Evolutionary conservation across 2,329 filamentous ascomycete genomes (phyloP).

Genomic region (Beauveria rudraprayagi): DNA sequence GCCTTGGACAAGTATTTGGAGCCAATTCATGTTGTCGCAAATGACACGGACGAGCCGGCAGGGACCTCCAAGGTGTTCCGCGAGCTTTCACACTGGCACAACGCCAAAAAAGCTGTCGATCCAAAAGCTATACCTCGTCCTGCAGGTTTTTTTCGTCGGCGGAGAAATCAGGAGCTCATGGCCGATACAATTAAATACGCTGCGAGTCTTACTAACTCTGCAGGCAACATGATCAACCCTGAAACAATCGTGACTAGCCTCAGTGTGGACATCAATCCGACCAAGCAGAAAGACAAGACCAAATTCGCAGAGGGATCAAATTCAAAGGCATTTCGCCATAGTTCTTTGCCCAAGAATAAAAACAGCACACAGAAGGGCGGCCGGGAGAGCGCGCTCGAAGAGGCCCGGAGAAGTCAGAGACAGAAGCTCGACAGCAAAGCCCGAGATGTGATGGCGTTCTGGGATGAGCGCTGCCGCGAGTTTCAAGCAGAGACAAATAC

Average conservation of each 20-base stretch:
- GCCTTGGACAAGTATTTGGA: constrained; percentile 38
- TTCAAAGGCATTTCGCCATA: neutral
- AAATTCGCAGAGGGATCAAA: too few species aligned
- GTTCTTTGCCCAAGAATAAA: constrained; percentile 17
- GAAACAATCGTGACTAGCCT: constrained; percentile 46
- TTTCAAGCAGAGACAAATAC: constrained; percentile 37
- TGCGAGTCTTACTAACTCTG: constrained; percentile 57
- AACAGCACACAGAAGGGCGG: neutral
- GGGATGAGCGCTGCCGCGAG: constrained; percentile 25
- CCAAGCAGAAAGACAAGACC: constrained; percentile 12
- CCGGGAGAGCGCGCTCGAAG: constrained; percentile 2
- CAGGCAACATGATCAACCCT: constrained; percentile 54
- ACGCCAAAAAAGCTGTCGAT: constrained; percentile 43
- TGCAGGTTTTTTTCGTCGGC: constrained; percentile 26
- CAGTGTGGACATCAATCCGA: neutral
- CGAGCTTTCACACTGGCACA: constrained; percentile 55
- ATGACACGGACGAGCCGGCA: constrained; percentile 15
- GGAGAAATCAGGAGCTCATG: constrained; percentile 56
- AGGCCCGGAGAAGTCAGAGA: constrained; percentile 12
- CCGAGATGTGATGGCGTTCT: neutral
- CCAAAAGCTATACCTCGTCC: constrained; percentile 22
- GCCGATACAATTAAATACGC: constrained; percentile 61
- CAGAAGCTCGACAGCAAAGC: constrained; percentile 11
- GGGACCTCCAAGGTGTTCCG: constrained; percentile 30
- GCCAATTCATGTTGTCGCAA: constrained; percentile 29